Percentiles rank a stretch among this genome's conserved stretches.
phyloP scores from a whole-genome alignment of 1,139 yeast genomes.

The Citeromyces hawaiiensis region DNA sequence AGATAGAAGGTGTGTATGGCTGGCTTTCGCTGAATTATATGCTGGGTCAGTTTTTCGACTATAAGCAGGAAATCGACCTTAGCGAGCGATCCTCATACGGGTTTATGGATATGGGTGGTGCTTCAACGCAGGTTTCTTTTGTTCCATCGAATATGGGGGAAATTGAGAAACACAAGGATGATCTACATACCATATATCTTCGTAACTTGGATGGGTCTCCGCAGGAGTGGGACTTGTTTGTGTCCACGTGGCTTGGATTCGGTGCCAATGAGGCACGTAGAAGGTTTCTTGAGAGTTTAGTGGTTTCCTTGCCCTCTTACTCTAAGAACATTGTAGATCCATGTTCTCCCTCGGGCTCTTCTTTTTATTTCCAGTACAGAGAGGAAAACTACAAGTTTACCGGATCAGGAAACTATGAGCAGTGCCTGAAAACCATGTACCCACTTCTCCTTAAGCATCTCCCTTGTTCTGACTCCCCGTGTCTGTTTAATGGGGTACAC shows the following conservation, averaged over 20 bases:
- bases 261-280: slow-evolving; percentile 73
- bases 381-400: slow-evolving; percentile 32
- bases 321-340: slow-evolving; percentile 29
- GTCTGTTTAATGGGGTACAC: slow-evolving; percentile 71
- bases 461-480: slow-evolving; percentile 66
- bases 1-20: slow-evolving; percentile 69
- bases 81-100: slow-evolving; percentile 45
- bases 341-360: slow-evolving; percentile 52
- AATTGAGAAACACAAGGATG: slow-evolving; percentile 43
- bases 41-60: slow-evolving; percentile 25
- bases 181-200: slow-evolving; percentile 41
- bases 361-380: slow-evolving; percentile 27
- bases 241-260: slow-evolving; percentile 75
- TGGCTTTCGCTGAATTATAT: slow-evolving; percentile 69
- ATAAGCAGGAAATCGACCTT: slow-evolving; percentile 11
- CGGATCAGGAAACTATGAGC: slow-evolving; percentile 61
- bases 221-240: slow-evolving; percentile 62
- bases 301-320: slow-evolving; percentile 20
- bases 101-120: slow-evolving; percentile 89
- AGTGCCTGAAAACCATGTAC: slow-evolving; percentile 53
- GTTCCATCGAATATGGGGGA: slow-evolving; percentile 47
- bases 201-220: slow-evolving; percentile 46
- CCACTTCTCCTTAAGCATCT: slow-evolving; percentile 57
- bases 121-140: slow-evolving; percentile 72
- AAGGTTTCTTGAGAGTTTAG: slow-evolving; percentile 45